Evolutionary conservation across 2,329 filamentous ascomycete species (phyloP), one percentile per base, ranked within the genome.

Genomic region (Colletotrichum incanum): DNA sequence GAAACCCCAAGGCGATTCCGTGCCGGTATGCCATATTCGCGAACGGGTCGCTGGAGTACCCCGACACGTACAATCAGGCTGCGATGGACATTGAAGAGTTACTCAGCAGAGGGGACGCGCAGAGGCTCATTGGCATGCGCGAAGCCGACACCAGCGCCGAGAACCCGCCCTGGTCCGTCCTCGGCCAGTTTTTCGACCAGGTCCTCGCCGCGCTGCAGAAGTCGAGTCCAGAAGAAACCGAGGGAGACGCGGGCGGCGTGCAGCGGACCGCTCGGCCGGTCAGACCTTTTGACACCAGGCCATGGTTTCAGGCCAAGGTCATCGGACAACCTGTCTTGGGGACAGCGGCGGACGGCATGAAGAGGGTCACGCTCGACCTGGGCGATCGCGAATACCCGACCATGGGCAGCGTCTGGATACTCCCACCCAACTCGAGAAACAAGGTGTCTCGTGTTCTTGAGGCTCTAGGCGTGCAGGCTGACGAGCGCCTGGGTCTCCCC

Each of bases 1-100:
- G 69, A 50, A 72, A 60, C 23, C 59, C 50, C 26, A 49, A 52
- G 43, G 59, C n/a, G 20, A 37, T 69, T 11, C 45, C 69, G 28
- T 64, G 65, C 26, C 59, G 60, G 37, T 72, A 72, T 34, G 69
- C 69, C 37, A 72, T 72, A 45, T 72, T 72, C 14, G 69, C 69
- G 5, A 72, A 72, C 20, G 69, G 69, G 39, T 72, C 69, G 28
- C 39, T 72, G 18, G 69, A 72, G 59, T 72, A 72, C 9, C 65
- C 65, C 3, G 65, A 69, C 16, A 72, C 69, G 12, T 72, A 72
- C n/a, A 72, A 72, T 16, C 69, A 72, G 65, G 69, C 69, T 28
- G 69, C 69, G 9, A 64, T 72, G 59, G 69, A 72, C 11, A 50
- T 72, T 12, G 69, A 72, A 23, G 69, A 72, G 45, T 37, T 72